Conservation (phyloP, 345 rosid species). For the Brassica incana region DNA sequence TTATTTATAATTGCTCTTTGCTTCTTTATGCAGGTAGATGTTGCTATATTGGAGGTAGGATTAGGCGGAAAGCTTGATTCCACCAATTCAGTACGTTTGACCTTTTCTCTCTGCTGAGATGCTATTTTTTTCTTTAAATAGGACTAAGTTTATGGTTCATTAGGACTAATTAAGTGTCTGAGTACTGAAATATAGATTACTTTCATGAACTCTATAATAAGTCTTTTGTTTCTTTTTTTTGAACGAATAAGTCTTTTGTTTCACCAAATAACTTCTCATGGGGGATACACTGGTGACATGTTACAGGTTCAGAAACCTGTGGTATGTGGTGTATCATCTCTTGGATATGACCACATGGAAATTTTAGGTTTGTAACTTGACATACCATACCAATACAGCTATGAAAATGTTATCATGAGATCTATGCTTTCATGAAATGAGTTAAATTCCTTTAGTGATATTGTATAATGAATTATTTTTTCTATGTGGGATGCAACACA, state of each 20-base stretch:
- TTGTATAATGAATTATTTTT: too few species aligned
- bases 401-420: too few species aligned
- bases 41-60: conserved; percentile 92
- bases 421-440: too few species aligned
- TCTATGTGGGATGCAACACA: conserved; percentile 28
- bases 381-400: not conserved
- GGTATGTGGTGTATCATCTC: not conserved
- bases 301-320: not conserved
- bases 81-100: conserved; percentile 78
- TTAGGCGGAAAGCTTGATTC: conserved; percentile 93
- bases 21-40: conserved; percentile 74
- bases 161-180: not conserved
- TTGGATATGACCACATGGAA: not conserved
- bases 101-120: too few species aligned
- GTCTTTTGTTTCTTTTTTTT: too few species aligned
- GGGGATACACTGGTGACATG: not conserved
- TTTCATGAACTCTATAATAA: too few species aligned
- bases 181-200: too few species aligned
- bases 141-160: not conserved
- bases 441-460: not conserved
- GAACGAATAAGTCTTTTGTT: not conserved
- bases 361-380: not conserved
- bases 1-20: conserved; percentile 6
- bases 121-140: too few species aligned
- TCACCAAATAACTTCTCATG: not conserved